A percentile compares a stretch with the other conserved stretches of the same genome.
Evolutionary conservation across 495 filamentous ascomycete species (phyloP).

Genomic region (Lineolata rhizophorae): DNA sequence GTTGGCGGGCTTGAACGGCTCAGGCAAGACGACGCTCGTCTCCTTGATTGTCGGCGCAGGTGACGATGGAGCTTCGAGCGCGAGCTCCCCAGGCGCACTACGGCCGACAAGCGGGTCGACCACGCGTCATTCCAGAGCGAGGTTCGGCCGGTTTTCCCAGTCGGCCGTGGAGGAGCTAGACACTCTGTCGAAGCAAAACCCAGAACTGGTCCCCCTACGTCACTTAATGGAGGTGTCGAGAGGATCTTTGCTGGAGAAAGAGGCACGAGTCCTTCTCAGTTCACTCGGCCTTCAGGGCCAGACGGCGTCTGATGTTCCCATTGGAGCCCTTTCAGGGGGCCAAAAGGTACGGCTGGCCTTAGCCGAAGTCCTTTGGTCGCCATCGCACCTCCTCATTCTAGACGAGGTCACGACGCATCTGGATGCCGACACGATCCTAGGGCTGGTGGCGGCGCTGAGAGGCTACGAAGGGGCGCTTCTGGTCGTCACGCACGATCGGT

Average conservation of each 20-base stretch:
- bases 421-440: slow-evolving; percentile 53
- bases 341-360: slow-evolving; percentile 60
- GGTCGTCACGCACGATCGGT: slow-evolving; percentile 58
- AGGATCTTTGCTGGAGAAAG: slow-evolving; percentile 33
- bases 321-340: slow-evolving; percentile 47
- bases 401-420: slow-evolving; percentile 79
- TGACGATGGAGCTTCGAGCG: slow-evolving; percentile 5
- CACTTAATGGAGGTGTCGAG: slow-evolving; percentile 28
- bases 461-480: slow-evolving; percentile 49
- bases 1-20: slow-evolving; percentile 51
- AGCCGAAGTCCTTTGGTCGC: slow-evolving; percentile 39
- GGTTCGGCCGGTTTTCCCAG: slow-evolving; percentile 56
- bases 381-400: slow-evolving; percentile 52
- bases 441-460: slow-evolving; percentile 39
- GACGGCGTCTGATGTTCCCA: slow-evolving; percentile 43
- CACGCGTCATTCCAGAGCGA: slow-evolving; percentile 38
- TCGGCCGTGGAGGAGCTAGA: slow-evolving; percentile 49
- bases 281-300: slow-evolving; percentile 43
- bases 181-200: slow-evolving; percentile 20
- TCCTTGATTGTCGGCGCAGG: slow-evolving; percentile 27
- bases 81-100: slow-evolving; percentile 18
- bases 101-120: slow-evolving; percentile 29
- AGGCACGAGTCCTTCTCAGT: slow-evolving; percentile 35
- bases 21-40: slow-evolving; percentile 52
- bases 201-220: slow-evolving; percentile 35